Evolutionary conservation across 305 asterid species (phyloP).

Genomic region (Rubia tinctorum): DNA sequence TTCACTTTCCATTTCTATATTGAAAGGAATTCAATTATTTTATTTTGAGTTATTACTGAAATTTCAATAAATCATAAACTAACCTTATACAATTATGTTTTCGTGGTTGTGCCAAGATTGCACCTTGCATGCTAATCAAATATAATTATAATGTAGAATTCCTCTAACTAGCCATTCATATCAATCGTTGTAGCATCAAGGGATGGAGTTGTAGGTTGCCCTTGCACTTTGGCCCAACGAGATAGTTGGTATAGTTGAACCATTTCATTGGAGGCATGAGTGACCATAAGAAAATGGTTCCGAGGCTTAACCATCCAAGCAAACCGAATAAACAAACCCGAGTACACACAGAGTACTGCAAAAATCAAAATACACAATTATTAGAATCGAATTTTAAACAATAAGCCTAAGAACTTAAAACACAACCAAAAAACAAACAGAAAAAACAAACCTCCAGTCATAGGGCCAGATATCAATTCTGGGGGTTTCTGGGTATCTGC

Average conservation of each 20-base stretch:
- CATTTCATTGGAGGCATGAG: conserved; percentile 82
- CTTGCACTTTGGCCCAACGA: conserved; percentile 79
- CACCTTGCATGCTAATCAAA: neutral
- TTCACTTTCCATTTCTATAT: too few species aligned
- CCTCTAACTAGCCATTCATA: neutral
- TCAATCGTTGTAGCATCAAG: neutral
- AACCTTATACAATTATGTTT: neutral
- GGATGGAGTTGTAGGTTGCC: conserved; percentile 30
- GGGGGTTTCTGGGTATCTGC: conserved; percentile 80
- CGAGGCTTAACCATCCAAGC: conserved; percentile 95
- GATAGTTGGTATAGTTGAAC: conserved; percentile 78
- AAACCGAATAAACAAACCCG: conserved; percentile 79
- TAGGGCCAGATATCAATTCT: conserved; percentile 84
- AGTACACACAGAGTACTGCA: conserved; percentile 79
- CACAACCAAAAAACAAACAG: neutral
- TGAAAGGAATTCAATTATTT: neutral
- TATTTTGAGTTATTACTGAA: too few species aligned
- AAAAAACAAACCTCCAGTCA: conserved; percentile 67
- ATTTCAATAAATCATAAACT: too few species aligned
- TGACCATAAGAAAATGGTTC: conserved; percentile 67
- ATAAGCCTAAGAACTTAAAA: neutral
- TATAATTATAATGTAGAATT: too few species aligned
- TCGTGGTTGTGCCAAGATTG: neutral
- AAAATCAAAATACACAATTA: conserved; percentile 1
- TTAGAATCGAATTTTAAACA: neutral